Percentiles rank a stretch among this genome's conserved stretches.
Evolutionary conservation across 257 asterid species (phyloP).

Genomic region (Verbena officinalis): DNA sequence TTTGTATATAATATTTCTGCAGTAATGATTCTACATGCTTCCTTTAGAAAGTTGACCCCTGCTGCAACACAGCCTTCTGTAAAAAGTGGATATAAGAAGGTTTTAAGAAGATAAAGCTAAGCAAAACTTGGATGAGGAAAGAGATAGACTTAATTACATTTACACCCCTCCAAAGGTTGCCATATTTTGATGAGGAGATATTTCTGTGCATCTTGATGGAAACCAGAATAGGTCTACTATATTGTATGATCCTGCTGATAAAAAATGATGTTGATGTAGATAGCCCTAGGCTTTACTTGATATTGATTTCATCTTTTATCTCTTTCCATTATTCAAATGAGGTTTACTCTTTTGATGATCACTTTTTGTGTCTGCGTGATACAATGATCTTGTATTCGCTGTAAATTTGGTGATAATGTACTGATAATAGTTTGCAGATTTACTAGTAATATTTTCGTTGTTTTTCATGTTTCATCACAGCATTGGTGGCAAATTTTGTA

Average conservation of each 20-base stretch:
- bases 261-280: not conserved
- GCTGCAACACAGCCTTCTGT: conserved; percentile 50
- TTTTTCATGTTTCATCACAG: no score
- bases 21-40: conserved; percentile 84
- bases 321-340: not conserved
- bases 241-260: not conserved
- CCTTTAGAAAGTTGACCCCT: conserved; percentile 79
- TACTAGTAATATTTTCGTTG: no score
- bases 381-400: not conserved
- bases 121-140: not conserved
- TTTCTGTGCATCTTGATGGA: not conserved
- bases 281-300: not conserved
- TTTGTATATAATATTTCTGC: conserved; percentile 33
- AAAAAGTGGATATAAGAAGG: conserved; percentile 44
- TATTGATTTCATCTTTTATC: not conserved
- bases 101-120: conserved; percentile 33
- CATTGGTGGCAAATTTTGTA: not conserved
- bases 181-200: no score
- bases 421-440: no score
- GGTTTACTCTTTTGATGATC: not conserved
- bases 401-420: not conserved
- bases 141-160: no score
- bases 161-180: no score
- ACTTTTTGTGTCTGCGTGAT: conserved; percentile 6
- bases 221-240: not conserved